Conservation (phyloP, 2,329 filamentous ascomycete genomes). For the Drechslerella stenobrocha region DNA sequence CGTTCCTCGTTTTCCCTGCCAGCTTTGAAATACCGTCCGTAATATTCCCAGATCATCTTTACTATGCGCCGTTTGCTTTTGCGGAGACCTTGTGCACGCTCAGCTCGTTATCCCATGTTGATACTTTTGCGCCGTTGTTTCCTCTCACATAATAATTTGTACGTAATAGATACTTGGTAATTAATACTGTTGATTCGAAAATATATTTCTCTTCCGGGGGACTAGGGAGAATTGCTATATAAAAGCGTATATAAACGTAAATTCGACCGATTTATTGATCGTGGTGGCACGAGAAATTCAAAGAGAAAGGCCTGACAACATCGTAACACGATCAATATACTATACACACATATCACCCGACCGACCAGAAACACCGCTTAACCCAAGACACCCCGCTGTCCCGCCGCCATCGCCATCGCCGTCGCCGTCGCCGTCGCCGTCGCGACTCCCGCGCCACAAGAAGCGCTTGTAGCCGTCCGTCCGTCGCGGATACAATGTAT, state of each 20-base stretch:
- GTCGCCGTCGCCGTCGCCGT: too few relatives aligned
- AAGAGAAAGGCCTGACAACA: too few relatives aligned
- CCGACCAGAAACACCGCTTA: background rate
- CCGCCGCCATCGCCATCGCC: too few relatives aligned
- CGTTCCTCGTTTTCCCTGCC: background rate
- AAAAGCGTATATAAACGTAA: too few relatives aligned
- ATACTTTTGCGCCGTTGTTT: constrained; percentile 16
- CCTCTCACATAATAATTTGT: constrained; percentile 35
- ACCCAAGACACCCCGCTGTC: too few relatives aligned
- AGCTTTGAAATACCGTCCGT: too few relatives aligned
- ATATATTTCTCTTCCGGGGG: too few relatives aligned
- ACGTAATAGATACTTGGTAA: constrained; percentile 44
- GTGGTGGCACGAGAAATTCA: too few relatives aligned
- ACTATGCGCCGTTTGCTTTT: constrained; percentile 16
- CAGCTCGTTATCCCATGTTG: constrained; percentile 1
- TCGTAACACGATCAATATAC: too few relatives aligned
- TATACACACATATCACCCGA: background rate
- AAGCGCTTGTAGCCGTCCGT: background rate
- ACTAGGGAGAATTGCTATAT: too few relatives aligned
- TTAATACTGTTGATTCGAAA: constrained; percentile 16
- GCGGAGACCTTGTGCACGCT: background rate
- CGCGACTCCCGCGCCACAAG: background rate
- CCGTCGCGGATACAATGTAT: too few relatives aligned
- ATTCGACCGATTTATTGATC: too few relatives aligned
- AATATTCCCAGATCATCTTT: constrained; percentile 5